phyloP scores from a whole-genome alignment of 148 eudicot genomes.

The Rhododendron molle region DNA sequence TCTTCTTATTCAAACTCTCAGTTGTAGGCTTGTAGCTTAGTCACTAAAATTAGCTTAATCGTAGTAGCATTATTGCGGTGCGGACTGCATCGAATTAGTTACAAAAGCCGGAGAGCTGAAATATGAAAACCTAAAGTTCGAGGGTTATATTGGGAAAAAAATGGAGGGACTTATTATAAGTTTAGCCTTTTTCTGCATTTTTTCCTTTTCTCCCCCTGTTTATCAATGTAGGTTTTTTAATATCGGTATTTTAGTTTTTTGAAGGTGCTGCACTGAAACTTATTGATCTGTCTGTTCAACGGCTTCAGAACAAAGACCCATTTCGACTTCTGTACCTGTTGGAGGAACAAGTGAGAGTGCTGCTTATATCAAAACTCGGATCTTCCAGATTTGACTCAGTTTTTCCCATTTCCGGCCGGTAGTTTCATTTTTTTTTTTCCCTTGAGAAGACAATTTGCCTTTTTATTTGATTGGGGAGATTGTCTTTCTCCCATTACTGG shows the following conservation, averaged over 20 bases:
- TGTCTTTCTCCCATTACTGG: slow-evolving; percentile 7
- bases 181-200: slow-evolving; percentile 7
- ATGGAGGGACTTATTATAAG: slow-evolving; percentile 17
- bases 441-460: background rate
- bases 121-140: background rate
- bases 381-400: background rate
- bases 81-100: background rate
- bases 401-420: background rate
- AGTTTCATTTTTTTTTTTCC: background rate
- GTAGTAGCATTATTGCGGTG: background rate
- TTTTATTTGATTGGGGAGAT: background rate
- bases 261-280: background rate
- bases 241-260: background rate
- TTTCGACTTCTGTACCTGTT: background rate
- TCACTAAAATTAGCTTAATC: background rate
- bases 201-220: background rate
- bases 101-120: background rate
- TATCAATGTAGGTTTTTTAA: background rate
- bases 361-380: background rate
- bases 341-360: slow-evolving; percentile 1
- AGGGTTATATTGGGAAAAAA: background rate
- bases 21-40: background rate
- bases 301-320: background rate
- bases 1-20: background rate
- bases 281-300: background rate